These are phyloP conservation scores for Pythium myriotylum DNA, from an alignment of 352 stramenopile genomes.

Conservation along the genomic window DNA sequence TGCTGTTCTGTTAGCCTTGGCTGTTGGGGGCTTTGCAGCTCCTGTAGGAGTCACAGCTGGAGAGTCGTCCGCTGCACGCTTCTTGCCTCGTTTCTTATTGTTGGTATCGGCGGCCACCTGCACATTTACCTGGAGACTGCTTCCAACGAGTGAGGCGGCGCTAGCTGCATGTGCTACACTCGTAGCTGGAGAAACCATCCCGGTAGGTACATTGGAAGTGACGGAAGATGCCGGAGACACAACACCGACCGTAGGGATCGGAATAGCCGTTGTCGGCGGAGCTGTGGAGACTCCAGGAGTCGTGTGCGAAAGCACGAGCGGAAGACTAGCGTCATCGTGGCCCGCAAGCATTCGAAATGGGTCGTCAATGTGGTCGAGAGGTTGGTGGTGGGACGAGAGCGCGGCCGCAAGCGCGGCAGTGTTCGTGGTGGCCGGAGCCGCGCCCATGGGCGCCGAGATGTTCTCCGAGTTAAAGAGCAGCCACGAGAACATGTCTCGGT, in stretches of 20 bases:
- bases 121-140: conserved; percentile 21
- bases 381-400: conserved; percentile 32
- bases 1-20: conserved; percentile 7
- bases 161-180: conserved; percentile 15
- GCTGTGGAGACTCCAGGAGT: conserved; percentile 11
- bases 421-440: conserved; percentile 7
- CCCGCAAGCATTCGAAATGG: conserved; percentile 65
- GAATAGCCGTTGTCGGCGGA: conserved; percentile 14
- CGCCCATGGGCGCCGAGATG: conserved; percentile 49
- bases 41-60: conserved; percentile 6
- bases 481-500: conserved; percentile 87
- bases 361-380: conserved; percentile 45
- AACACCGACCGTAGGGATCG: conserved; percentile 3
- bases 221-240: conserved; percentile 17
- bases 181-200: conserved; percentile 21
- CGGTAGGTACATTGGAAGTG: conserved; percentile 4
- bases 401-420: conserved; percentile 13
- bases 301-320: conserved; percentile 37
- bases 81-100: conserved; percentile 54
- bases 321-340: conserved; percentile 40
- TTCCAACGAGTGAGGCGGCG: conserved; percentile 1
- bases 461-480: conserved; percentile 87
- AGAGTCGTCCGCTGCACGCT: conserved; percentile 47
- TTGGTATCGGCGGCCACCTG: conserved; percentile 17
- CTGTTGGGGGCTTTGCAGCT: conserved; percentile 1